A percentile compares a stretch with the other conserved stretches of the same genome.
Evolutionary conservation across 345 rosid species (phyloP).

Genomic region (Bruguiera sexangula): DNA sequence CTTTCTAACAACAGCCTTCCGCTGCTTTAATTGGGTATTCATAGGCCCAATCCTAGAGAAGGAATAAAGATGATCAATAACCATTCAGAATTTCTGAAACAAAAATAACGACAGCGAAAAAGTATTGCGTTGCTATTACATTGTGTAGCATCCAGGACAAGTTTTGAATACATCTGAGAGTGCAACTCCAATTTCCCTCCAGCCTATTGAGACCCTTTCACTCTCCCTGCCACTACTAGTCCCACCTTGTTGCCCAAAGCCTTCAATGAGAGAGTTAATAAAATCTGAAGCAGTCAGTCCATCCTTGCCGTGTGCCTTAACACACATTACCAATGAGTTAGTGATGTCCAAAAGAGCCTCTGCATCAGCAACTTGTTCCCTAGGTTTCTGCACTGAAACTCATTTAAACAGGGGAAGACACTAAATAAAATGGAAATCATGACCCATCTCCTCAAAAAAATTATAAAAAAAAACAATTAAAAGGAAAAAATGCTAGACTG

Average conservation of each 20-base stretch:
- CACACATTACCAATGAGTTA: constrained; percentile 21
- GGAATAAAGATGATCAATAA: neutral
- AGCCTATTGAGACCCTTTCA: constrained; percentile 15
- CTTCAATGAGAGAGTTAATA: constrained; percentile 22
- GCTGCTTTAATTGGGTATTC: constrained; percentile 22
- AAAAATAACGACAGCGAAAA: neutral
- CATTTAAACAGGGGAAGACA: neutral
- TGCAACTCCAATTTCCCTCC: constrained; percentile 37
- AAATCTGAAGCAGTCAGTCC: constrained; percentile 36
- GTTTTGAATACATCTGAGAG: constrained; percentile 22
- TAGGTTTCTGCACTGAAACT: constrained; percentile 42
- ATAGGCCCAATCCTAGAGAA: constrained; percentile 43
- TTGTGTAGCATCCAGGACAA: constrained; percentile 33
- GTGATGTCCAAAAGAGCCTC: constrained; percentile 38
- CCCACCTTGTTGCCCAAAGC: constrained; percentile 23
- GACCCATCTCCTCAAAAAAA: no score
- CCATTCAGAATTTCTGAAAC: neutral
- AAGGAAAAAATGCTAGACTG: no score
- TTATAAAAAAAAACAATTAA: no score
- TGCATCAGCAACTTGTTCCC: constrained; percentile 48
- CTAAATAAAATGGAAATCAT: no score
- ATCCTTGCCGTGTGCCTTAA: constrained; percentile 28
- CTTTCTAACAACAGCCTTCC: constrained; percentile 18
- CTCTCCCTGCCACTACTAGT: constrained; percentile 8
- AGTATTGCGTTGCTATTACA: constrained; percentile 24